Evolutionary conservation across 257 asterid genomes (phyloP).

Genomic region (Ocimum tenuiflorum): DNA sequence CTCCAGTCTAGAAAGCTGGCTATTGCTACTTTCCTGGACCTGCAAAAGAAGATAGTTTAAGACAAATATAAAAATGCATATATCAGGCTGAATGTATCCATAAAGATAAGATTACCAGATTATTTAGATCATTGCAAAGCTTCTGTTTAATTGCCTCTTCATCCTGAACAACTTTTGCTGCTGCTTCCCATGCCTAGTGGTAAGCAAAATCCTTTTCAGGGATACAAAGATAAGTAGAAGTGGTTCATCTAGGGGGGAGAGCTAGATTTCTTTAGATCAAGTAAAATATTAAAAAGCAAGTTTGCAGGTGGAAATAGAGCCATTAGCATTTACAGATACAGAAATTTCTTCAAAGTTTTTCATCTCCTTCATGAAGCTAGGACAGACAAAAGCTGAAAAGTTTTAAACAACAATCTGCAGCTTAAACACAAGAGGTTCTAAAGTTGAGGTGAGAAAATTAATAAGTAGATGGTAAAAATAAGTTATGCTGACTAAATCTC

Average conservation of each 20-base stretch:
- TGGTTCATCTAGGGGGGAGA: background rate
- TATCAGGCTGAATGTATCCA: background rate
- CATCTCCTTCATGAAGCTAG: constrained; percentile 8
- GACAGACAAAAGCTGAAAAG: background rate
- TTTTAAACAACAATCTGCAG: background rate
- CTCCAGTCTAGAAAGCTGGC: constrained; percentile 73
- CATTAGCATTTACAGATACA: background rate
- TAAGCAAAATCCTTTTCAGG: constrained; percentile 17
- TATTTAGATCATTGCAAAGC: constrained; percentile 73
- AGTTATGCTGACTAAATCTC: background rate
- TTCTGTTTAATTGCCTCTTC: constrained; percentile 71
- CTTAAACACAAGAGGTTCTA: background rate
- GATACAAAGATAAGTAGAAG: constrained; percentile 11
- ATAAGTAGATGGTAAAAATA: background rate
- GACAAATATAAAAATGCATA: background rate
- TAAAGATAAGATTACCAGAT: constrained; percentile 36
- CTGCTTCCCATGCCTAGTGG: constrained; percentile 77
- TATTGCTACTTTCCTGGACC: constrained; percentile 80
- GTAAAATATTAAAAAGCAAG: background rate
- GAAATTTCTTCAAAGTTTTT: background rate
- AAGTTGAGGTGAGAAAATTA: background rate
- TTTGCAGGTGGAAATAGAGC: background rate
- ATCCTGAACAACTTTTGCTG: constrained; percentile 58
- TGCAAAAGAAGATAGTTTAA: constrained; percentile 26
- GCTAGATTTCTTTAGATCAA: constrained; percentile 5